These are phyloP conservation scores for Gossypium raimondii DNA, from an alignment of 345 rosid species.

Conservation along the genomic window DNA sequence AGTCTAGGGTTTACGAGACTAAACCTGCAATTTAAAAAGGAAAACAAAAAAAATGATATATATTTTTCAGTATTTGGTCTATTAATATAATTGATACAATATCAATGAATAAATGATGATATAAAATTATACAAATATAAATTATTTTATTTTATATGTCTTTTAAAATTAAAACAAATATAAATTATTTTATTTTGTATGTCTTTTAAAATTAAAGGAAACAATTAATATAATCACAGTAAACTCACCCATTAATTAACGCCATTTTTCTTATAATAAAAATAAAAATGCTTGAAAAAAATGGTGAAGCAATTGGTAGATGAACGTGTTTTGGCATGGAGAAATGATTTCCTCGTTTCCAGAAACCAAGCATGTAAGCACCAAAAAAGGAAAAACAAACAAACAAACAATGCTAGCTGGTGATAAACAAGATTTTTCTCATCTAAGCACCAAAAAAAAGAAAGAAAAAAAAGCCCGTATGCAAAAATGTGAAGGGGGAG, in stretches of 20 bases:
- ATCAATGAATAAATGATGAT: no score
- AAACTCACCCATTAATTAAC: neutral
- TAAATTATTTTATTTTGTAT: no score
- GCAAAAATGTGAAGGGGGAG: neutral
- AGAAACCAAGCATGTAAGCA: conserved; percentile 6
- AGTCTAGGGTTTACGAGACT: no score
- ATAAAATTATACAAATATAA: no score
- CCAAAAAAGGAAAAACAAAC: neutral
- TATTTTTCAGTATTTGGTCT: no score
- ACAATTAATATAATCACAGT: neutral
- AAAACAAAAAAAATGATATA: no score
- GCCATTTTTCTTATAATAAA: neutral
- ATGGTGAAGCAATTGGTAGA: neutral
- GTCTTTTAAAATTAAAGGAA: neutral
- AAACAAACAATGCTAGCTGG: neutral
- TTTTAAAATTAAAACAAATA: neutral
- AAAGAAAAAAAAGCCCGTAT: neutral
- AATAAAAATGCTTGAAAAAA: neutral
- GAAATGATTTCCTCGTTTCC: neutral
- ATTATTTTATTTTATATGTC: no score
- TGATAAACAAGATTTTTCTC: neutral
- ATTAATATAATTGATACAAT: no score
- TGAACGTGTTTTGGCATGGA: neutral
- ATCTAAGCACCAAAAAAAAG: neutral
- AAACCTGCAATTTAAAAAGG: no score